These are phyloP conservation scores for Mortierella hygrophila DNA, from an alignment of 192 early-diverging fungal species.

Conservation along the genomic window DNA sequence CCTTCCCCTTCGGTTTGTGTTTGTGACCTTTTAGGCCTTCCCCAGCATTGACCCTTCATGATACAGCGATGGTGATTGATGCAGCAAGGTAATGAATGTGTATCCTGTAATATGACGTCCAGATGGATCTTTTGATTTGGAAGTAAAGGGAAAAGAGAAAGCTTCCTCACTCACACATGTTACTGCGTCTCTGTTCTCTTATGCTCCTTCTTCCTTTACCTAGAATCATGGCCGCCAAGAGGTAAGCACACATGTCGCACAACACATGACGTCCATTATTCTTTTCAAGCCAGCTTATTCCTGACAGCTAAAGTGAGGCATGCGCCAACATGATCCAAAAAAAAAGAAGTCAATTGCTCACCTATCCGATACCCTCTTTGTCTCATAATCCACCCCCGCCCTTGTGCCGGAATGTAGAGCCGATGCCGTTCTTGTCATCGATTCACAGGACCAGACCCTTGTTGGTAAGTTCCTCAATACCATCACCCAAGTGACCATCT, in stretches of 20 bases:
- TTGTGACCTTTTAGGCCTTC: conserved; percentile 35
- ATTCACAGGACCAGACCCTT: conserved; percentile 51
- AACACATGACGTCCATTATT: conserved; percentile 14
- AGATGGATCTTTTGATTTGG: no score
- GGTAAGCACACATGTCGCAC: conserved; percentile 19
- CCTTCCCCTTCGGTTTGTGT: neutral
- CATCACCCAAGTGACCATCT: neutral
- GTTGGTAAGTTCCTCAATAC: conserved; percentile 26
- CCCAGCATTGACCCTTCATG: conserved; percentile 39
- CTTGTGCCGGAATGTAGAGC: conserved; percentile 28
- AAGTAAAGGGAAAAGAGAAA: neutral
- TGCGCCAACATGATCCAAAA: neutral
- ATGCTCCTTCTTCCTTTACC: neutral
- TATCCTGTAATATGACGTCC: conserved; percentile 1
- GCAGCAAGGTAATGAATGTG: conserved; percentile 51
- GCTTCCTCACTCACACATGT: neutral
- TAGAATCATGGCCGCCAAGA: conserved; percentile 59
- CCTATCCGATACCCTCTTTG: conserved; percentile 8
- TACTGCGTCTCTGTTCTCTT: neutral
- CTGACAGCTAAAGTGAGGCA: neutral
- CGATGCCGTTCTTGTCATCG: conserved; percentile 58
- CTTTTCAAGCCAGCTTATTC: neutral
- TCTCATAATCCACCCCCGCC: neutral
- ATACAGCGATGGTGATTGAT: conserved; percentile 53
- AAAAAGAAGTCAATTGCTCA: neutral